Evolutionary conservation across 2,329 filamentous ascomycete species (phyloP).

Genomic region (Aureobasidium sp.): DNA sequence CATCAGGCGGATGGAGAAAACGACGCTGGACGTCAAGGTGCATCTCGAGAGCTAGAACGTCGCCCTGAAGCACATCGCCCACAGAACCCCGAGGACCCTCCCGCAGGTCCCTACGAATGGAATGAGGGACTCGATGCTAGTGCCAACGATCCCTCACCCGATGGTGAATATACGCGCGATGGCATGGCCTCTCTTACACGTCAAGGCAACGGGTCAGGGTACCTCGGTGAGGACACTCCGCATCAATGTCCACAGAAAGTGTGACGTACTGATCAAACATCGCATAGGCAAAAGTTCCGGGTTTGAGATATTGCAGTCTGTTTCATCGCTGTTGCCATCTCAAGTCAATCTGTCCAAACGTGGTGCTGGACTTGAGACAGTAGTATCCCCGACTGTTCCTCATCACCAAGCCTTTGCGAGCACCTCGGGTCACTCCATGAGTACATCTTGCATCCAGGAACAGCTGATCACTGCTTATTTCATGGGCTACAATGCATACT

Average conservation of each 20-base stretch:
- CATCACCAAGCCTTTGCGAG: background rate
- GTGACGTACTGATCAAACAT: background rate
- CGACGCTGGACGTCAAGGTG: background rate
- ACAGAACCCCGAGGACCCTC: background rate
- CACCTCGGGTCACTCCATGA: background rate
- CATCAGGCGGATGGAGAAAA: background rate
- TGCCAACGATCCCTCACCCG: background rate
- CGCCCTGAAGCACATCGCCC: background rate
- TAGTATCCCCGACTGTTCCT: background rate
- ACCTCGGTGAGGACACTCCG: conserved; percentile 27
- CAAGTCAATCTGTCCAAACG: background rate
- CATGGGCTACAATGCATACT: conserved; percentile 37
- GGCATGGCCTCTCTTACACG: conserved; percentile 28
- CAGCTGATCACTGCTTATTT: conserved; percentile 31
- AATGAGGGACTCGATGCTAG: background rate
- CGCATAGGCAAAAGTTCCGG: conserved; percentile 15
- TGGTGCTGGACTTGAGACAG: background rate
- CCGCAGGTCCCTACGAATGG: conserved; percentile 7
- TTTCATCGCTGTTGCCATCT: conserved; percentile 13
- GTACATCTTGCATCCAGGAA: background rate
- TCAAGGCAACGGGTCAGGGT: conserved; percentile 31
- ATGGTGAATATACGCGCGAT: conserved; percentile 12
- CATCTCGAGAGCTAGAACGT: no score
- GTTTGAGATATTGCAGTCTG: conserved; percentile 13
- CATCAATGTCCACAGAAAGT: background rate